A percentile compares a stretch with the other conserved stretches of the same genome.
Evolutionary conservation across 2,329 filamentous ascomycete genomes (phyloP).

Genomic region (Scedosporium minutisporum): DNA sequence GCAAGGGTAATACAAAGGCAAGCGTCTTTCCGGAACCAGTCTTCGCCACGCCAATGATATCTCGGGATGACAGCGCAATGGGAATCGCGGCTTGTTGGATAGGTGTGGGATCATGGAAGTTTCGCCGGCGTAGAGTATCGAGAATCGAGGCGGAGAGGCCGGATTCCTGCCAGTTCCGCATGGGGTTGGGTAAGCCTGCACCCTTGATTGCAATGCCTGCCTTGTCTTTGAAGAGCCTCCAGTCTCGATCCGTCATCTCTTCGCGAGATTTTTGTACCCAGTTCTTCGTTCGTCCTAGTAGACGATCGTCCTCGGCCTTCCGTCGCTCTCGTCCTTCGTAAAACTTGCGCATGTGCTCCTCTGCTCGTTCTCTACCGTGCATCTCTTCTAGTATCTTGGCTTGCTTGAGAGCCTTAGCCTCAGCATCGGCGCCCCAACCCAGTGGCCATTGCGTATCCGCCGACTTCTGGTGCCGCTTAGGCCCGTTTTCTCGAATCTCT

Average conservation of each 20-base stretch:
- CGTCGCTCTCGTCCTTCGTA: slow-evolving; percentile 55
- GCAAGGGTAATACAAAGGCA: slow-evolving; percentile 80
- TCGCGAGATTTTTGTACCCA: slow-evolving; percentile 90
- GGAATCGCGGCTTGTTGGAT: slow-evolving; percentile 94
- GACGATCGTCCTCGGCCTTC: slow-evolving; percentile 57
- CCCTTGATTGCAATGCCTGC: slow-evolving; percentile 96
- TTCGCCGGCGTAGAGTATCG: slow-evolving; percentile 72
- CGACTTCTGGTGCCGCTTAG: neutral
- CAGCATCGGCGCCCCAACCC: slow-evolving; percentile 43
- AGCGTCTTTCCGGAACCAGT: slow-evolving; percentile 98
- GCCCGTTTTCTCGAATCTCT: neutral
- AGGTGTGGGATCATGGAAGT: slow-evolving; percentile 83
- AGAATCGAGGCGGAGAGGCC: slow-evolving; percentile 66
- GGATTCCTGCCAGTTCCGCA: slow-evolving; percentile 90
- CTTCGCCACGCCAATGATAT: slow-evolving; percentile 95
- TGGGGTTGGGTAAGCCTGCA: slow-evolving; percentile 83
- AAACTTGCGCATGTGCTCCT: slow-evolving; percentile 70
- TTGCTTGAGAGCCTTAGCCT: slow-evolving; percentile 45
- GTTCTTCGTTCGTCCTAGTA: slow-evolving; percentile 73
- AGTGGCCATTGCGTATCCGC: slow-evolving; percentile 3
- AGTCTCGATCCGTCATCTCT: slow-evolving; percentile 95
- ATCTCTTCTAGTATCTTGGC: slow-evolving; percentile 67
- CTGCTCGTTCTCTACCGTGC: slow-evolving; percentile 65
- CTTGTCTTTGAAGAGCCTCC: slow-evolving; percentile 99
- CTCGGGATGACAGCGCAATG: slow-evolving; percentile 82